These are phyloP conservation scores for Cutaneotrichosporon cyanovorans DNA, from an alignment of 1,284 basidiomycete species.

Conservation along the genomic window DNA sequence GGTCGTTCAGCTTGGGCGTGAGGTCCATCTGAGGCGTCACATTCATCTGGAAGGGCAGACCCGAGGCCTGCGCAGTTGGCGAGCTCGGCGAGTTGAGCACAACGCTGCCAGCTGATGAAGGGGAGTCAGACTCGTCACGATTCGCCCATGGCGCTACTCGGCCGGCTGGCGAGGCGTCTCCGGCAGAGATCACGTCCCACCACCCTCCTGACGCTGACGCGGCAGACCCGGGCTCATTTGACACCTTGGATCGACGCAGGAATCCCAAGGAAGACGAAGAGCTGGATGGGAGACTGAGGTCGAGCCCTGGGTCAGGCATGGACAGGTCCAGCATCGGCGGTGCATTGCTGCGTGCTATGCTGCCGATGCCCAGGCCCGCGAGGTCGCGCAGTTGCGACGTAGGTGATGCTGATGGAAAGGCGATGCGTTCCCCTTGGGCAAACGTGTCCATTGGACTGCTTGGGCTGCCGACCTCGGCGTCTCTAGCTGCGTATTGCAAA, in stretches of 20 bases:
- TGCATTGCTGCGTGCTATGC: background rate
- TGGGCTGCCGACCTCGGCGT: too few relatives aligned
- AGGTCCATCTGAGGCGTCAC: background rate
- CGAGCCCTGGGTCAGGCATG: conserved; percentile 3
- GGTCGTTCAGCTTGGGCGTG: background rate
- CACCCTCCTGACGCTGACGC: conserved; percentile 3
- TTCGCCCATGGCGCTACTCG: background rate
- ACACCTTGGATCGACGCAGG: background rate
- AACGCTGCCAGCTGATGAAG: background rate
- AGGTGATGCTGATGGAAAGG: background rate
- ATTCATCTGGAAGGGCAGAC: too few relatives aligned
- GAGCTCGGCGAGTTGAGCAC: too few relatives aligned
- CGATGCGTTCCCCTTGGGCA: conserved; percentile 3
- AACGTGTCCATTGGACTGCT: background rate
- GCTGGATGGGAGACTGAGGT: background rate
- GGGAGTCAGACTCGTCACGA: background rate
- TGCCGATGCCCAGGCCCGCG: background rate
- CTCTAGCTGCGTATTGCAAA: too few relatives aligned
- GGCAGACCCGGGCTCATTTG: background rate
- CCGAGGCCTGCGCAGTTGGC: too few relatives aligned
- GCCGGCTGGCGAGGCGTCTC: background rate
- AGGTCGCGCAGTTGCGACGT: background rate
- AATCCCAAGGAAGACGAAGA: too few relatives aligned
- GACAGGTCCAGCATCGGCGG: conserved; percentile 2
- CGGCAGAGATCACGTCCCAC: conserved; percentile 13